Evolutionary conservation across 441 rosid species (phyloP).

Genomic region (Isatis lusitanica): DNA sequence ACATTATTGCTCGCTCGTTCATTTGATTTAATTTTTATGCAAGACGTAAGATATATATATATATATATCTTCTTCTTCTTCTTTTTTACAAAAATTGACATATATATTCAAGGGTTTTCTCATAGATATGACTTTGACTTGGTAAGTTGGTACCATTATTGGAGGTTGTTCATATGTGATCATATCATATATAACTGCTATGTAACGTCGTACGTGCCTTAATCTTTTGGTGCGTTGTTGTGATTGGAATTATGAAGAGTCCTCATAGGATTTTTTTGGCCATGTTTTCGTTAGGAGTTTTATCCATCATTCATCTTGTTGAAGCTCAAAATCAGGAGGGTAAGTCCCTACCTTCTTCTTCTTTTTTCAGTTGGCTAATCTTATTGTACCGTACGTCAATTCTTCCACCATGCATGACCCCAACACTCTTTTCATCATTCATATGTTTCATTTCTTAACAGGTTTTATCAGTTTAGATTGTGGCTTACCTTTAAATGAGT

Average conservation of each 20-base stretch:
- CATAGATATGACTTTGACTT: constrained; percentile 5
- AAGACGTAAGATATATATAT: background rate
- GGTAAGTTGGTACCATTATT: background rate
- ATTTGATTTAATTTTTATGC: background rate
- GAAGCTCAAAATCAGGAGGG: constrained; percentile 27
- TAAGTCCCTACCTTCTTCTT: background rate
- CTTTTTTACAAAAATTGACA: background rate
- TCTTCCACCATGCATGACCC: background rate
- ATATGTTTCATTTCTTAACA: constrained; percentile 25
- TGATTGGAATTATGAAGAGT: constrained; percentile 20
- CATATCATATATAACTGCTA: background rate
- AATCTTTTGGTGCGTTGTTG: background rate
- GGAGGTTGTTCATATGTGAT: background rate
- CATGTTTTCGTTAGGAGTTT: background rate
- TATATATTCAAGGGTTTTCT: background rate
- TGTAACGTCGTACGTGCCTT: background rate
- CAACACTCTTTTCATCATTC: background rate
- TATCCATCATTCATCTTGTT: background rate
- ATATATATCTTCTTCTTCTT: background rate
- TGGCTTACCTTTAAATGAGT: constrained; percentile 34
- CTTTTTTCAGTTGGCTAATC: background rate
- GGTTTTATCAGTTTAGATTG: constrained; percentile 57
- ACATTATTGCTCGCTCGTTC: constrained; percentile 10
- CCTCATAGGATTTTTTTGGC: background rate
- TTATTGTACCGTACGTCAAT: background rate